Evolutionary conservation across 2,329 filamentous ascomycete genomes (phyloP).

Genomic region (Dothistroma septosporum): DNA sequence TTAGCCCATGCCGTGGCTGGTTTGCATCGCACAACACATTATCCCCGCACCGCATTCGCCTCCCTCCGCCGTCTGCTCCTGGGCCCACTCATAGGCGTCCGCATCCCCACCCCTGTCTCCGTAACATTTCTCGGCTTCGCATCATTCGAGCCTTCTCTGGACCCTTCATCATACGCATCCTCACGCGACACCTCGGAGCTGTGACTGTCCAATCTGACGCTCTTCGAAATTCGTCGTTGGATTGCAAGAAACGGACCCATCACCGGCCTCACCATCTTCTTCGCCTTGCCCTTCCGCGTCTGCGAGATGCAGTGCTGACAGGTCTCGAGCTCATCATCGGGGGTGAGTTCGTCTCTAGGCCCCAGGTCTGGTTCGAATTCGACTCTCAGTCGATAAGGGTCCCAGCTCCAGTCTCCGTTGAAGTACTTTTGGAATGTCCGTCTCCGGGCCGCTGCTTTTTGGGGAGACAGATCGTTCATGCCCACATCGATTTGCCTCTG

Average conservation of each 20-base stretch:
- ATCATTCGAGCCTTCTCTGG: background rate
- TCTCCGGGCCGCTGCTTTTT: background rate
- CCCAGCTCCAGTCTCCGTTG: background rate
- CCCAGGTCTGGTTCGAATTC: background rate
- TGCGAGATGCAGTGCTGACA: constrained; percentile 6
- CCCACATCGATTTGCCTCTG: background rate
- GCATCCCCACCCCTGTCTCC: constrained; percentile 5
- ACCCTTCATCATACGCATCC: background rate
- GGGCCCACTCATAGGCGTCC: background rate
- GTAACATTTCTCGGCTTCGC: background rate
- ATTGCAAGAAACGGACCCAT: background rate
- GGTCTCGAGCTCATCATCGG: background rate
- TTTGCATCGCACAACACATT: no score
- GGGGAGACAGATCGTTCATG: background rate
- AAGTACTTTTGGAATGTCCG: background rate
- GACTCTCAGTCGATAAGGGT: background rate
- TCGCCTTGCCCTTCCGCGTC: background rate
- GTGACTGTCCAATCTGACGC: background rate
- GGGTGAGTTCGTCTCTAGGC: background rate
- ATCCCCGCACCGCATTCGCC: background rate
- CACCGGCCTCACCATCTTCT: background rate
- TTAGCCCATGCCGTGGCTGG: no score
- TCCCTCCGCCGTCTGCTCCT: background rate
- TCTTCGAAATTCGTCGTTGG: background rate
- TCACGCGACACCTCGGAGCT: background rate